Evolutionary conservation across 306 rosid genomes (phyloP).

Genomic region (Ormosia emarginata): DNA sequence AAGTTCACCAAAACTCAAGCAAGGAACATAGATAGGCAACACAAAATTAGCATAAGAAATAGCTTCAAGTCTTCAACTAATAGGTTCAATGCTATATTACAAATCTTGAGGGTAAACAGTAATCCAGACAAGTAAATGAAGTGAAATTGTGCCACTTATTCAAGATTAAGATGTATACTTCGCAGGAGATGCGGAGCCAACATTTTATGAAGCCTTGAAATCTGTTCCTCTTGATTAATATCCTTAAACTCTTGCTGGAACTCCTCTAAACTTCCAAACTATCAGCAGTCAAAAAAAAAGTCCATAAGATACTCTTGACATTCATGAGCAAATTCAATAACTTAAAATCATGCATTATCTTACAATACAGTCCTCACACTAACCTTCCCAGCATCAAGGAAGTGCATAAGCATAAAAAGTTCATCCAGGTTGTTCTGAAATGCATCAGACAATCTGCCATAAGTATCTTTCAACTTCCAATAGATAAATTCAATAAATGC

Average conservation of each 20-base stretch:
- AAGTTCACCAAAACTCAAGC: not conserved
- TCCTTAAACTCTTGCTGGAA: conserved; percentile 97
- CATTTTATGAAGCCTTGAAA: conserved; percentile 95
- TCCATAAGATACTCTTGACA: conserved; percentile 15
- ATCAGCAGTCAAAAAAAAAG: conserved; percentile 26
- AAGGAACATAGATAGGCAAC: not conserved
- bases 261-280: conserved; percentile 97
- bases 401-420: conserved; percentile 99
- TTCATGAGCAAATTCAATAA: conserved; percentile 21
- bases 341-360: conserved; percentile 18
- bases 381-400: conserved; percentile 99
- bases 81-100: not conserved
- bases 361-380: conserved; percentile 31
- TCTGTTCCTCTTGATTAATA: conserved; percentile 97
- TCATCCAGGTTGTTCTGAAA: conserved; percentile 97
- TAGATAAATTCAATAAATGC: conserved; percentile 14
- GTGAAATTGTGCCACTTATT: not conserved
- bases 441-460: conserved; percentile 26
- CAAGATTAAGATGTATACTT: conserved; percentile 57
- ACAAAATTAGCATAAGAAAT: not conserved
- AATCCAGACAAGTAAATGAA: conserved; percentile 11
- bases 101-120: not conserved
- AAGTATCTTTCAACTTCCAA: conserved; percentile 31
- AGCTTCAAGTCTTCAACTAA: conserved; percentile 13
- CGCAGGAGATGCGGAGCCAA: conserved; percentile 96